Evolutionary conservation across 1,284 basidiomycete genomes (phyloP), one percentile per base, ranked within the genome.

Genomic region (Naganishia albida): DNA sequence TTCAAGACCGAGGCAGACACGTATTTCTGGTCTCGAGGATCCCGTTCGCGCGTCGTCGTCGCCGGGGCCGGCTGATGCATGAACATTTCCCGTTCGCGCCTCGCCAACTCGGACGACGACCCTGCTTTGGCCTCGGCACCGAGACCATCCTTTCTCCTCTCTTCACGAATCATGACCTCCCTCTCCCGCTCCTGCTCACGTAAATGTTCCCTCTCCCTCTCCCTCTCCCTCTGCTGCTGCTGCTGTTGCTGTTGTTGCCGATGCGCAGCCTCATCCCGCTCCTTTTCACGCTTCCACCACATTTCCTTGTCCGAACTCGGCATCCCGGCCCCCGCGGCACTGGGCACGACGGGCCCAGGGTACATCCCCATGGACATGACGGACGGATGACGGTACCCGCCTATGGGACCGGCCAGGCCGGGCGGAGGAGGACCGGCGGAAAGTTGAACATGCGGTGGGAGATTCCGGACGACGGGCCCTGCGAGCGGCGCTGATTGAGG

Each of bases 31-130:
- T 60, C 56, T 30, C 48, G 44, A 10, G 42, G 20, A 12, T 60
- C 56, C 38, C 56, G 42, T 13, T 64, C 62, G 3, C 62, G 23
- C n/a, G 57, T n/a, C n/a, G n/a, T n/a, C n/a, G n/a, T n/a, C n/a
- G 48, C 7, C 54, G 63, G 7, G 20, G 43, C 48, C 25, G 15
- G 50, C 30, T 51, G 51, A 16, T 53, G 51, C 30, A 53, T 39
- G 39, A 38, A 53, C 51, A 53, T 38, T 7, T 53, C 51, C 30
- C 56, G 15, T 3, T 60, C 56, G 18, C 56, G 20, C 46, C 44
- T 39, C 16, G 44, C 34, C 44, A 60, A 40, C n/a, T 60, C 34
- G 34, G 34, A 4, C 4, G 34, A 34, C 34, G 34, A 34, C 34
- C 34, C 34, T n/a, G n/a, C n/a, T n/a, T n/a, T n/a, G n/a, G n/a